Base-by-base conservation (phyloP, 2,329 filamentous ascomycete species). In the Ceratocystis eucalypticola region DNA sequence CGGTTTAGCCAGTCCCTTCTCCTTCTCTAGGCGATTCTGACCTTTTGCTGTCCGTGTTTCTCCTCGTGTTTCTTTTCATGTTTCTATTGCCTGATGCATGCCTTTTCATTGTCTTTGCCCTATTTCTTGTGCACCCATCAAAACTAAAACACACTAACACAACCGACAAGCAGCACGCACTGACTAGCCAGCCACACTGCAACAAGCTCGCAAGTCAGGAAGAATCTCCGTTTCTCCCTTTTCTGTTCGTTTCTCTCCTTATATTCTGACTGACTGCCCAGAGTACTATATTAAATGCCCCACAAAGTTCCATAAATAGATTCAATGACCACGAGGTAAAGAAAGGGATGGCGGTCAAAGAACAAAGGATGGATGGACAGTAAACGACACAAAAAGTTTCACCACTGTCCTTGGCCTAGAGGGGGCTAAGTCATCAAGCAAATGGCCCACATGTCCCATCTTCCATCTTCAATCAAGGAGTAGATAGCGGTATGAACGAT, bases 121-220 rank as follows among this genome's bases (percentile, higher is more conserved):
- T 59, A 30, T 30, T 22, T 59, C 53, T 33, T 59, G 53, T 59
- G 53, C 53, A 17, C 53, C 53, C 53, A 59, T 59, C 15, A 33
- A 30, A 59, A 33, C 17, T 59, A n/a, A 59, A 59, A 59, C 53
- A 33, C 48, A 53, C 48, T 53, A 25, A 53, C 48, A 53, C 48
- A 53, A 3, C 48, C 20, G 20, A 53, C 48, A 25, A 15, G 12
- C 7, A 53, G 3, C 48, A 53, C 48, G 48, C 48, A 59, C 53
- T 59, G 53, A 59, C 53, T 28, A 33, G 25, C 53, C 28, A 53
- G 48, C 6, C 48, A 53, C 7, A 8, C 22, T 22, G 20, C 20
- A 53, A 28, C 48, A 53, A 25, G 12, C 37, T 12, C 5, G 4
- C n/a, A 22, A n/a, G 46, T 12, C 46, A 50, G 22, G 46, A 50